Evolutionary conservation across 306 rosid species (phyloP).

Genomic region (Sesbania bispinosa): DNA sequence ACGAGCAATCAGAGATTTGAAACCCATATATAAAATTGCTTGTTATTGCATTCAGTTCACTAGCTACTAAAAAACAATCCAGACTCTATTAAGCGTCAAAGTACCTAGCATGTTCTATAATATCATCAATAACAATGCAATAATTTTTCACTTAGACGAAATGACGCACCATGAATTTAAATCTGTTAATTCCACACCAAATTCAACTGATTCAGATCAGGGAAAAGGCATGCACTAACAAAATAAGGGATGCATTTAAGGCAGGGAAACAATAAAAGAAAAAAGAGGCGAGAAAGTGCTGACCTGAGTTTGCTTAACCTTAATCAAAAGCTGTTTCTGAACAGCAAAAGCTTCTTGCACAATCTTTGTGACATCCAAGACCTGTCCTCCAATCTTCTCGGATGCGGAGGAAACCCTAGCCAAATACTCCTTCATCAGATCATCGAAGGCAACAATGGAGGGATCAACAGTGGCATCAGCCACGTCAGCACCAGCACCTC

Average conservation of each 20-base stretch:
- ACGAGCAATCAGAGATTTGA: neutral
- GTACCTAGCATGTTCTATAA: neutral
- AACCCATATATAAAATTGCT: neutral
- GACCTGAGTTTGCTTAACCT: conserved; percentile 76
- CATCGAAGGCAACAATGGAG: conserved; percentile 63
- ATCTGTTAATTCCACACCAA: neutral
- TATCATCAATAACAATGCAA: neutral
- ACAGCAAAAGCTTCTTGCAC: conserved; percentile 57
- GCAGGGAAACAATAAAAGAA: neutral
- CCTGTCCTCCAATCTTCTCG: conserved; percentile 83
- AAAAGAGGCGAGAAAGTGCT: neutral
- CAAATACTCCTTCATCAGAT: conserved; percentile 45
- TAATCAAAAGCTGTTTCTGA: conserved; percentile 62
- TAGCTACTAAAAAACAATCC: neutral
- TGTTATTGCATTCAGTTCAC: neutral
- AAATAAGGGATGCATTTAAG: neutral
- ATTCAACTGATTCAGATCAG: neutral
- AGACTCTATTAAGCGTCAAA: neutral
- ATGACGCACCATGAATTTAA: neutral
- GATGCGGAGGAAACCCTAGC: conserved; percentile 58
- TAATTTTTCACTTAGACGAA: neutral
- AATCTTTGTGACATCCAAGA: conserved; percentile 50
- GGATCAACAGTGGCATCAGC: conserved; percentile 45
- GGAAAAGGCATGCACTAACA: neutral
- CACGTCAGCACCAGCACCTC: conserved; percentile 22